Evolutionary conservation across 345 rosid genomes (phyloP).

Genomic region (Chamaenerion angustifolium): DNA sequence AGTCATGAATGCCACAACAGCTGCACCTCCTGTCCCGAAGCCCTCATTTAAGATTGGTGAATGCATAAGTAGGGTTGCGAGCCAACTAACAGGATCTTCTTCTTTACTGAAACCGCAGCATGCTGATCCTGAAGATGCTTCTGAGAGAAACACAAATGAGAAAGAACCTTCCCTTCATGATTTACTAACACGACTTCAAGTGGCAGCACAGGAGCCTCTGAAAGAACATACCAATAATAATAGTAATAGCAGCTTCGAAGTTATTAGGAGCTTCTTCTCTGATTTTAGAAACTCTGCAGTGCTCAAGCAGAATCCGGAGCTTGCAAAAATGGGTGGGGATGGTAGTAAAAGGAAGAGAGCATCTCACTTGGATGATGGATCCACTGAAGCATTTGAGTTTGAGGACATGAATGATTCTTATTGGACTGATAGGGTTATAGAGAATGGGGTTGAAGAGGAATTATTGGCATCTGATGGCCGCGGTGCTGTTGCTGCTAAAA

Average conservation of each 20-base stretch:
- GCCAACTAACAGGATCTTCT: slow-evolving; percentile 73
- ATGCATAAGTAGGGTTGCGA: slow-evolving; percentile 82
- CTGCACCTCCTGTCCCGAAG: slow-evolving; percentile 19
- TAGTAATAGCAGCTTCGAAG: slow-evolving; percentile 10
- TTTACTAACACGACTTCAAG: slow-evolving; percentile 48
- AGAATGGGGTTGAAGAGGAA: slow-evolving; percentile 85
- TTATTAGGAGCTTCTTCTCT: slow-evolving; percentile 50
- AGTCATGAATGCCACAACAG: slow-evolving; percentile 12
- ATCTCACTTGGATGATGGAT: slow-evolving; percentile 22
- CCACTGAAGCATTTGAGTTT: slow-evolving; percentile 73
- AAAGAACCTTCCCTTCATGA: slow-evolving; percentile 11
- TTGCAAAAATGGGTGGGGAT: slow-evolving; percentile 23
- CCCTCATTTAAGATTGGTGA: slow-evolving; percentile 89
- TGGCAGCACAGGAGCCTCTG: slow-evolving; percentile 55
- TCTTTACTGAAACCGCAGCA: slow-evolving; percentile 20
- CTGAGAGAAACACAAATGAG: slow-evolving; percentile 12
- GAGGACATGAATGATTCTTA: slow-evolving; percentile 89
- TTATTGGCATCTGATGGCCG: slow-evolving; percentile 13
- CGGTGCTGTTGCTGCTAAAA: slow-evolving; percentile 16
- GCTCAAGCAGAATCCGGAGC: slow-evolving; percentile 17
- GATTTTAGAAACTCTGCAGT: slow-evolving; percentile 59
- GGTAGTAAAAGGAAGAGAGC: slow-evolving; percentile 35
- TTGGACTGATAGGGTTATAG: slow-evolving; percentile 83
- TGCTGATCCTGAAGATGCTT: slow-evolving; percentile 10
- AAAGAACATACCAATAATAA: slow-evolving; percentile 20